These are phyloP conservation scores for Tetraselmis striata DNA, from an alignment of 139 green algal genomes.

Conservation along the genomic window DNA sequence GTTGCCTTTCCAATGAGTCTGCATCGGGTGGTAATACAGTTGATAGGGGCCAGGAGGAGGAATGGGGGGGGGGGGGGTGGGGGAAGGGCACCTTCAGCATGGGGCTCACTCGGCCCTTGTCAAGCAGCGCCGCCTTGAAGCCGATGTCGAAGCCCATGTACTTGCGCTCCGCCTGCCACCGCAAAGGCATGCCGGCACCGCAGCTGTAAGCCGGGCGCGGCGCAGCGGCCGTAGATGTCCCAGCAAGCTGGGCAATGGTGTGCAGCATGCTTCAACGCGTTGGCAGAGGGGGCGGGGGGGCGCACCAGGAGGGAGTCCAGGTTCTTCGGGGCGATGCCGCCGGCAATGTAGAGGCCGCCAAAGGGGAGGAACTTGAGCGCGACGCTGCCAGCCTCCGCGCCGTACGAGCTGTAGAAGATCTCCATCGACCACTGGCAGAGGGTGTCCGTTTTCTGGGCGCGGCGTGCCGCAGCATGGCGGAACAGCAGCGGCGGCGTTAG, in stretches of 20 bases:
- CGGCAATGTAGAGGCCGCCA: constrained; percentile 13
- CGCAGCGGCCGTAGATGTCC: neutral
- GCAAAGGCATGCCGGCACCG: too few species aligned
- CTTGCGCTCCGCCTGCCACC: neutral
- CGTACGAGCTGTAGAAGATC: constrained; percentile 12
- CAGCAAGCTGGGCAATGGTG: constrained; percentile 28
- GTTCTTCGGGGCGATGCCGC: constrained; percentile 14
- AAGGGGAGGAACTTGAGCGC: constrained; percentile 16
- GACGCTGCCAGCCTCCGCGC: neutral
- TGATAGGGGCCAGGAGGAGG: too few species aligned
- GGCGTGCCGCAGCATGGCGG: too few species aligned
- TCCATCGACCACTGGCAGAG: constrained; percentile 12
- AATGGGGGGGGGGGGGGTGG: neutral
- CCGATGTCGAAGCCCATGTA: neutral
- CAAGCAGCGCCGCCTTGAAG: constrained; percentile 1
- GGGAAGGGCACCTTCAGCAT: neutral
- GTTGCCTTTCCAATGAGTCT: too few species aligned
- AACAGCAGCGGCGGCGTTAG: too few species aligned
- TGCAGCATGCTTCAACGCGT: too few species aligned
- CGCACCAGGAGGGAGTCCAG: neutral
- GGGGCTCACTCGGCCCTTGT: constrained; percentile 4
- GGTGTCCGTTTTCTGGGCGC: too few species aligned
- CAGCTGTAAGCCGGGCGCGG: too few species aligned
- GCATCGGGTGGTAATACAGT: too few species aligned
- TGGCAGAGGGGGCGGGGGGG: neutral